A percentile compares a stretch with the other conserved stretches of the same genome.
Evolutionary conservation across 1,284 basidiomycete species (phyloP).

Genomic region (Rhodotorula glutinis): DNA sequence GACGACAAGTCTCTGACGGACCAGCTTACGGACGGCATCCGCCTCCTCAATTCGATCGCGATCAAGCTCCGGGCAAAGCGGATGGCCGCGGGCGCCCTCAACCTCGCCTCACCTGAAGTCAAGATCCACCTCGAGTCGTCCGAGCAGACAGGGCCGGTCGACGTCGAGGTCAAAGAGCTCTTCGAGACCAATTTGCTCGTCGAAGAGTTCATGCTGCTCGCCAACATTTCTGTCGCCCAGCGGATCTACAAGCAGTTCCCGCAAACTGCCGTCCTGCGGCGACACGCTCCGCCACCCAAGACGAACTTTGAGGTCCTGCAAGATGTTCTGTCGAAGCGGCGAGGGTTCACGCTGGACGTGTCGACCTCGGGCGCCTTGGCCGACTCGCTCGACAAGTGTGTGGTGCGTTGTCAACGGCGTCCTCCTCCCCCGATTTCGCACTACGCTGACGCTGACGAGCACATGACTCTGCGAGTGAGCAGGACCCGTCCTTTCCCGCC

Average conservation of each 20-base stretch:
- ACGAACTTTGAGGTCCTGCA: slow-evolving; percentile 95
- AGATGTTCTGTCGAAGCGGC: slow-evolving; percentile 84
- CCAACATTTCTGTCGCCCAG: slow-evolving; percentile 88
- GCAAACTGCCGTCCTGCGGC: slow-evolving; percentile 89
- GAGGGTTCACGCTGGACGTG: slow-evolving; percentile 81
- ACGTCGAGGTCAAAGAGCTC: slow-evolving; percentile 89
- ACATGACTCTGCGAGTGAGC: slow-evolving; percentile 17
- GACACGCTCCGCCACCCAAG: slow-evolving; percentile 88
- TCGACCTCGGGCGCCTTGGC: slow-evolving; percentile 91
- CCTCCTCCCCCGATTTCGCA: too few species aligned
- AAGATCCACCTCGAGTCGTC: slow-evolving; percentile 88
- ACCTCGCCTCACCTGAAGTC: slow-evolving; percentile 95
- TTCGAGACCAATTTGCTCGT: slow-evolving; percentile 94
- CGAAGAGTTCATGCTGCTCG: slow-evolving; percentile 98
- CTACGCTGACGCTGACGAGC: too few species aligned
- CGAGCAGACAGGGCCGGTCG: slow-evolving; percentile 87
- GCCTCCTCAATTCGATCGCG: slow-evolving; percentile 84
- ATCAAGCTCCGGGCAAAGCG: slow-evolving; percentile 79
- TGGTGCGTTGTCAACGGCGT: too few species aligned
- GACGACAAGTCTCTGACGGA: slow-evolving; percentile 82
- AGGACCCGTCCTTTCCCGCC: slow-evolving; percentile 76
- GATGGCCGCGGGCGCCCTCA: slow-evolving; percentile 92
- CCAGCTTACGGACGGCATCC: slow-evolving; percentile 79
- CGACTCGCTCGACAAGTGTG: slow-evolving; percentile 78
- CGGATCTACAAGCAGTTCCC: slow-evolving; percentile 94